Base-by-base conservation (phyloP, 148 eudicot species). In the Camellia sinensis region DNA sequence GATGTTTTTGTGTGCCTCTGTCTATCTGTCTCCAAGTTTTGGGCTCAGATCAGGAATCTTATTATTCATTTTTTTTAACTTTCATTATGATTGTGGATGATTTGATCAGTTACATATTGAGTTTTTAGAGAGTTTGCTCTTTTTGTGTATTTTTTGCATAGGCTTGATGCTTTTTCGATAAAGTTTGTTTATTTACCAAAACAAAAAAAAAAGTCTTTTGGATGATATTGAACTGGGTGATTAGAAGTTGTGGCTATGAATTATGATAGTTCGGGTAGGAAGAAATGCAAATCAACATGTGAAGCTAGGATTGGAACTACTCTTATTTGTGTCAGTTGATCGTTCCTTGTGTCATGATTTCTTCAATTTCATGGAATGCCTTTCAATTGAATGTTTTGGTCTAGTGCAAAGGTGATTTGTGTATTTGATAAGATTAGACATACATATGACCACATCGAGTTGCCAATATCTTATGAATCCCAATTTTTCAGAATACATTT, bases 281-380 rank as follows among this genome's bases (percentile, higher is more conserved):
- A 54, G 19, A 72, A 56, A 37, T 73, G 41, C 19, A 13, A 52
- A 48, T 57, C n/a, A 74, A 1, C 12, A 15, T 54, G 75, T 15
- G n/a, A 56, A 74, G 21, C 61, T 11, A 53, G 57, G 77, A 74
- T 73, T 74, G 50, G 52, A 15, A 74, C 22, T 56, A 48, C 2
- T 15, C n/a, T 54, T 1, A 3, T 37, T 56, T 56, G 3, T 74
- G 50, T 40, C 46, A 56, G 40, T 57, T 37, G 63, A 57, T 54
- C 18, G 17, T 74, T 17, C 46, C 64, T 56, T 52, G 18, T 14
- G 50, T 54, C 43, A 1, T 56, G 12, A 40, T 8, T 73, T 52
- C 29, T 29, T 71, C n/a, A 12, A n/a, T 71, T 71, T 71, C 22
- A 19, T 71, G 12, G 15, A 71, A n/a, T 48, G 37, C 7, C 22